phyloP scores from a whole-genome alignment of 192 early-diverging fungal genomes.

The Chytriomyces sp. region DNA sequence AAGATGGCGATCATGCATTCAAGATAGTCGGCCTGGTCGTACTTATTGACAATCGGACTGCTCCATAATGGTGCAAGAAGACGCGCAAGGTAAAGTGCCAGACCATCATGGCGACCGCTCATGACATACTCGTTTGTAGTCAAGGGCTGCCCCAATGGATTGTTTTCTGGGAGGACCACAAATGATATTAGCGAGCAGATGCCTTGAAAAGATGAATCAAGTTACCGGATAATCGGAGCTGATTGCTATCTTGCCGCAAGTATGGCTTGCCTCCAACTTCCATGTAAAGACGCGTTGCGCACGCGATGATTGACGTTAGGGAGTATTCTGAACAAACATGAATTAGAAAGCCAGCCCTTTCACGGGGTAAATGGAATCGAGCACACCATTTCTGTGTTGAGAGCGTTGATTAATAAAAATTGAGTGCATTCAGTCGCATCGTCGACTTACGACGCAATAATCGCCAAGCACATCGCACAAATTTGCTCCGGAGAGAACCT shows the following conservation, averaged over 20 bases:
- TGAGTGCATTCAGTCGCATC: neutral
- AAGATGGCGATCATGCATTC: neutral
- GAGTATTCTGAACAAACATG: constrained; percentile 12
- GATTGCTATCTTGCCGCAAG: constrained; percentile 13
- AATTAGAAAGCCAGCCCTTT: neutral
- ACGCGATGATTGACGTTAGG: constrained; percentile 25
- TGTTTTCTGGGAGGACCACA: constrained; percentile 8
- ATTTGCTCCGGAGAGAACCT: constrained; percentile 36
- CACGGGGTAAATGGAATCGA: neutral
- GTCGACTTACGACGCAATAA: constrained; percentile 59
- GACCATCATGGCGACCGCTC: constrained; percentile 67
- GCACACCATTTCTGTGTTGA: neutral
- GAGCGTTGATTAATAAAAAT: neutral
- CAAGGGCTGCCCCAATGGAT: constrained; percentile 35
- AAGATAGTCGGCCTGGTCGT: neutral
- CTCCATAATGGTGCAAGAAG: constrained; percentile 79
- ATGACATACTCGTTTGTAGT: constrained; percentile 20
- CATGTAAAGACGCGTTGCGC: constrained; percentile 43
- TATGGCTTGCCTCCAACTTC: constrained; percentile 50
- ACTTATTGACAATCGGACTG: constrained; percentile 34
- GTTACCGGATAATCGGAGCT: neutral
- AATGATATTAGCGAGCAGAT: neutral
- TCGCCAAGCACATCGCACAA: constrained; percentile 86
- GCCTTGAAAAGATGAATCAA: neutral
- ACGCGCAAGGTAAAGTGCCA: constrained; percentile 77